phyloP scores from a whole-genome alignment of 768 basidiomycete species.

The Sistotremastrum niveocremeum region DNA sequence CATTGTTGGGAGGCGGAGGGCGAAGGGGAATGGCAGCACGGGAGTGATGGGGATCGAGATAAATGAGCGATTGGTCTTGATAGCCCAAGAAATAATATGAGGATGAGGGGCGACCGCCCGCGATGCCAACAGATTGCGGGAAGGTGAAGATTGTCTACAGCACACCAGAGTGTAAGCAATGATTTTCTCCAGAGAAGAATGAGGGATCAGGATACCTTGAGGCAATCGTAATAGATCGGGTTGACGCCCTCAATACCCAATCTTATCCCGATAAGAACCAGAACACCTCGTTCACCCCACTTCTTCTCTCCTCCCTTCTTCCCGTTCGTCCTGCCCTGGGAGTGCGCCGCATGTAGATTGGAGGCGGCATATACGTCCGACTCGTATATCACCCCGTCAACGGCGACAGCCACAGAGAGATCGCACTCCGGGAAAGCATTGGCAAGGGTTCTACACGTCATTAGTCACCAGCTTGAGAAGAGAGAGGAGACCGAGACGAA shows the following conservation, averaged over 20 bases:
- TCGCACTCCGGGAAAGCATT: constrained; percentile 68
- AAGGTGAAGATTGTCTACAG: constrained; percentile 73
- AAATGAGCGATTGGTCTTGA: constrained; percentile 78
- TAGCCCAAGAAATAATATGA: constrained; percentile 96
- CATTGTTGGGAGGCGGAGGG: constrained; percentile 23
- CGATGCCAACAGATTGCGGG: constrained; percentile 93
- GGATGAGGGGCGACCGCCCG: constrained; percentile 90
- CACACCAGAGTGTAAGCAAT: neutral
- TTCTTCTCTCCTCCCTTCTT: constrained; percentile 3
- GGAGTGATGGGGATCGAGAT: constrained; percentile 70
- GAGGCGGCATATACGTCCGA: constrained; percentile 80
- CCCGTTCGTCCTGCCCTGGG: too few species aligned
- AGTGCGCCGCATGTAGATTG: constrained; percentile 8
- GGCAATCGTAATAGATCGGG: constrained; percentile 82
- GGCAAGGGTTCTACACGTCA: constrained; percentile 47
- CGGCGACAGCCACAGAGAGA: constrained; percentile 69
- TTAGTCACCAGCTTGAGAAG: neutral
- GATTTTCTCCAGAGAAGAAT: neutral
- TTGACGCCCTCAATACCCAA: constrained; percentile 90
- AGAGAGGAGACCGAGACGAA: neutral
- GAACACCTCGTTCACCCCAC: constrained; percentile 79
- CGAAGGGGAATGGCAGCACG: constrained; percentile 65
- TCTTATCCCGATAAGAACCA: constrained; percentile 76
- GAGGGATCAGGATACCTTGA: constrained; percentile 37
- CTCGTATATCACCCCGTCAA: constrained; percentile 72